Percentiles rank a stretch among this genome's conserved stretches.
Conservation (phyloP, 2,329 filamentous ascomycete species). For the Xylariaceae sp. region DNA sequence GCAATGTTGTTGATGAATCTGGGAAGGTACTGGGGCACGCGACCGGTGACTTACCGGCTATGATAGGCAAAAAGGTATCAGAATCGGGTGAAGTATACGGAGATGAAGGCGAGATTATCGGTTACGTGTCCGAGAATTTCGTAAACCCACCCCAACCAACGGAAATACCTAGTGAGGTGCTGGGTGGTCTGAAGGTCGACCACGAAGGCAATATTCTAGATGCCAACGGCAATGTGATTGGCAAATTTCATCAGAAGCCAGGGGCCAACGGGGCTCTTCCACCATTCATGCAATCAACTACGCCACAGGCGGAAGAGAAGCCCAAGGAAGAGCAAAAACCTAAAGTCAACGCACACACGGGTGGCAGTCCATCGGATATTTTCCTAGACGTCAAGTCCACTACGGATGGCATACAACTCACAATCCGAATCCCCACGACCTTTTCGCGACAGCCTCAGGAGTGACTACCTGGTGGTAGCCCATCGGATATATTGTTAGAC, state of each 20-base stretch:
- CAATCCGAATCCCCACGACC: slow-evolving; percentile 54
- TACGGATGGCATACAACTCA: slow-evolving; percentile 54
- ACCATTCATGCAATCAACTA: slow-evolving; percentile 13
- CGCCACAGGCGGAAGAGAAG: slow-evolving; percentile 8
- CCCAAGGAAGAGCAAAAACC: slow-evolving; percentile 26
- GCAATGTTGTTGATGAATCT: slow-evolving; percentile 48
- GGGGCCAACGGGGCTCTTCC: slow-evolving; percentile 14
- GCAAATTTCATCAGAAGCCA: slow-evolving; percentile 43
- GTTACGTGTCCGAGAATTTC: slow-evolving; percentile 43
- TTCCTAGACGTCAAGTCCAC: slow-evolving; percentile 55
- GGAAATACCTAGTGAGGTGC: slow-evolving; percentile 23
- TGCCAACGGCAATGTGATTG: slow-evolving; percentile 42
- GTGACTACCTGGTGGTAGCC: not conserved
- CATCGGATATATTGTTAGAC: not conserved
- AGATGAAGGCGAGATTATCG: slow-evolving; percentile 40
- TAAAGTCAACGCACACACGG: slow-evolving; percentile 33
- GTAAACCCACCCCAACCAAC: slow-evolving; percentile 23
- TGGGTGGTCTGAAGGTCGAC: slow-evolving; percentile 40
- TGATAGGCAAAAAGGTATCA: slow-evolving; percentile 47
- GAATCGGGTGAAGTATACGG: slow-evolving; percentile 44
- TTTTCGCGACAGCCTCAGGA: slow-evolving; percentile 37
- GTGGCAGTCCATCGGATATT: slow-evolving; percentile 49
- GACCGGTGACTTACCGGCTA: slow-evolving; percentile 51
- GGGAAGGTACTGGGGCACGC: slow-evolving; percentile 50
- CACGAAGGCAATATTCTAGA: slow-evolving; percentile 45